Evolutionary conservation across 495 filamentous ascomycete genomes (phyloP).

Genomic region (Xylaria longipes): DNA sequence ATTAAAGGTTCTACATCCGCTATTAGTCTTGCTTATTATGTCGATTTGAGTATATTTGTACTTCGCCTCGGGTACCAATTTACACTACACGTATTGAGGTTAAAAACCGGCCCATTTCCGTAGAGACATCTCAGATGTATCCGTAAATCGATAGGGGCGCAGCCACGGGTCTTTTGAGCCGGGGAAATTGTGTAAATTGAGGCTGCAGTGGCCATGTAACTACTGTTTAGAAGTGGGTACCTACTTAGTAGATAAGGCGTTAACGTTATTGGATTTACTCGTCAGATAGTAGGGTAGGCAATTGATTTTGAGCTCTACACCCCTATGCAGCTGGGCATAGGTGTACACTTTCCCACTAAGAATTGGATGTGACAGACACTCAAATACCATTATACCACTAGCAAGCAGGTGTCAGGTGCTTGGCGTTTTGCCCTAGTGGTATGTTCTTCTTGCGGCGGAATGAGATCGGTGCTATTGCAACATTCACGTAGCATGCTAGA

Average conservation of each 20-base stretch:
- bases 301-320: neutral
- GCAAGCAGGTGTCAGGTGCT: too few relatives aligned
- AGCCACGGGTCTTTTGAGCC: too few relatives aligned
- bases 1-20: neutral
- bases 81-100: too few relatives aligned
- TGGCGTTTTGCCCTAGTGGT: too few relatives aligned
- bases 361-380: too few relatives aligned
- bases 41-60: neutral
- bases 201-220: neutral
- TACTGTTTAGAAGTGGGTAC: neutral
- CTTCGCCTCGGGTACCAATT: neutral
- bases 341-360: too few relatives aligned
- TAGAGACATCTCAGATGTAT: neutral
- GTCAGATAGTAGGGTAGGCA: neutral
- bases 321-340: neutral
- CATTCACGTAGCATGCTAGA: too few relatives aligned
- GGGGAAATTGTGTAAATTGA: neutral
- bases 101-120: neutral
- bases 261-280: neutral
- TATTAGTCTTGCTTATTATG: neutral
- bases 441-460: too few relatives aligned
- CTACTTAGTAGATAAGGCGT: neutral
- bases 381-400: too few relatives aligned
- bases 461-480: too few relatives aligned
- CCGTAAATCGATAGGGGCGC: neutral